These are phyloP conservation scores for Cladosporium sp. DNA, from an alignment of 2,329 filamentous ascomycete species.

Conservation along the genomic window DNA sequence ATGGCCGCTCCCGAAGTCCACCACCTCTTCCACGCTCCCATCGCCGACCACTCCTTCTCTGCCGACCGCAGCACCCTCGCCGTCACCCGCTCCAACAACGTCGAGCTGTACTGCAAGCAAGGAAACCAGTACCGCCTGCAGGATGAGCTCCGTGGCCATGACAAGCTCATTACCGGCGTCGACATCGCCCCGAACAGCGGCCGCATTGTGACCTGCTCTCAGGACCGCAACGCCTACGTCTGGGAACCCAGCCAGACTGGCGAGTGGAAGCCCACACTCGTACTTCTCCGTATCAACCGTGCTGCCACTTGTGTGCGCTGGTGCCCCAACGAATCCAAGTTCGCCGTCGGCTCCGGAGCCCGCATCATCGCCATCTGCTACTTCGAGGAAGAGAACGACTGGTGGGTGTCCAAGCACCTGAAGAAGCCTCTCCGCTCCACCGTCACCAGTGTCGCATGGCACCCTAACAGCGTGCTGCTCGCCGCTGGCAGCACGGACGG, in stretches of 20 bases:
- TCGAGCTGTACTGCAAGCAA: slow-evolving; percentile 78
- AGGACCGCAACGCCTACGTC: slow-evolving; percentile 96
- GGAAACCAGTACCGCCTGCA: slow-evolving; percentile 76
- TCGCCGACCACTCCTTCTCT: slow-evolving; percentile 97
- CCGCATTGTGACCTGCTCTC: slow-evolving; percentile 95
- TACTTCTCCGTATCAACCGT: slow-evolving; percentile 93
- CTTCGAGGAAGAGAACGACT: slow-evolving; percentile 99
- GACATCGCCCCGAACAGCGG: slow-evolving; percentile 90
- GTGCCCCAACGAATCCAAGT: slow-evolving; percentile 96
- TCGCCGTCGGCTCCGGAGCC: slow-evolving; percentile 93
- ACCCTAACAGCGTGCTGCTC: slow-evolving; percentile 93
- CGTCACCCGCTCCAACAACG: slow-evolving; percentile 81
- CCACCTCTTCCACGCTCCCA: slow-evolving; percentile 93
- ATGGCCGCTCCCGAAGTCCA: slow-evolving; percentile 91
- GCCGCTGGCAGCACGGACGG: slow-evolving; percentile 97
- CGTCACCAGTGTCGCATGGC: slow-evolving; percentile 92
- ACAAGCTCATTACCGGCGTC: slow-evolving; percentile 94
- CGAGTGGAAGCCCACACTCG: slow-evolving; percentile 95
- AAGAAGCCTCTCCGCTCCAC: slow-evolving; percentile 99
- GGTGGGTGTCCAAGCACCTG: slow-evolving; percentile 99
- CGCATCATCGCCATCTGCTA: slow-evolving; percentile 96
- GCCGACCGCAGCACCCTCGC: slow-evolving; percentile 84
- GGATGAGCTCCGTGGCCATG: slow-evolving; percentile 92
- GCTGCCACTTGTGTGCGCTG: slow-evolving; percentile 96
- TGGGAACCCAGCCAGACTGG: slow-evolving; percentile 87